Percentiles rank a stretch among this genome's conserved stretches.
Conservation (phyloP, 805 yeast species). For the Suhomyces tanzawaensis region DNA sequence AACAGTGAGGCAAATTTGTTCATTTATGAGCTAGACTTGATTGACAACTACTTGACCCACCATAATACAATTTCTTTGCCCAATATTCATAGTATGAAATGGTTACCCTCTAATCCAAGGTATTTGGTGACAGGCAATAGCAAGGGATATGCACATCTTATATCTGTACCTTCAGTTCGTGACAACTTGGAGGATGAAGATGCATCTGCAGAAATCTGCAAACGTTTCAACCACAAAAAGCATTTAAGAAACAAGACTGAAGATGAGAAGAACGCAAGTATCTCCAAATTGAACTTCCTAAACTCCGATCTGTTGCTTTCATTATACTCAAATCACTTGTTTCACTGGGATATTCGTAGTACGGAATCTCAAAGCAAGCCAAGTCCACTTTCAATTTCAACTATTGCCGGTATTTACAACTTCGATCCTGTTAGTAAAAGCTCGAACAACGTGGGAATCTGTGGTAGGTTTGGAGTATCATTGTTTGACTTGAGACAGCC, state of each 20-base stretch:
- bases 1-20: constrained; percentile 44
- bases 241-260: constrained; percentile 45
- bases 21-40: constrained; percentile 46
- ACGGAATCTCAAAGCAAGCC: constrained; percentile 42
- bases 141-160: constrained; percentile 70
- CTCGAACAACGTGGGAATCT: constrained; percentile 44
- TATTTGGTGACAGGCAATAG: constrained; percentile 70
- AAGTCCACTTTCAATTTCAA: constrained; percentile 53
- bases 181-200: constrained; percentile 28
- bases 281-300: constrained; percentile 28
- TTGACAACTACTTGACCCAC: constrained; percentile 47
- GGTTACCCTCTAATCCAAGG: constrained; percentile 45
- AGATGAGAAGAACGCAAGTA: constrained; percentile 21
- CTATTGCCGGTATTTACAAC: constrained; percentile 47
- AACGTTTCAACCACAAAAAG: constrained; percentile 74
- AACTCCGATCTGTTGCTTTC: constrained; percentile 52
- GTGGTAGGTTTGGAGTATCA: constrained; percentile 73
- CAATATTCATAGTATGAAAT: constrained; percentile 50
- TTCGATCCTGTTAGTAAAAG: constrained; percentile 46
- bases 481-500: constrained; percentile 65
- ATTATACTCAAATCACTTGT: constrained; percentile 64
- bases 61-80: constrained; percentile 59
- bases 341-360: constrained; percentile 71
- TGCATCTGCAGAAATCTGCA: constrained; percentile 67
- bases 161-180: constrained; percentile 57